These are phyloP conservation scores for Coemansia sp. DNA, from an alignment of 192 early-diverging fungal genomes.

Conservation along the genomic window DNA sequence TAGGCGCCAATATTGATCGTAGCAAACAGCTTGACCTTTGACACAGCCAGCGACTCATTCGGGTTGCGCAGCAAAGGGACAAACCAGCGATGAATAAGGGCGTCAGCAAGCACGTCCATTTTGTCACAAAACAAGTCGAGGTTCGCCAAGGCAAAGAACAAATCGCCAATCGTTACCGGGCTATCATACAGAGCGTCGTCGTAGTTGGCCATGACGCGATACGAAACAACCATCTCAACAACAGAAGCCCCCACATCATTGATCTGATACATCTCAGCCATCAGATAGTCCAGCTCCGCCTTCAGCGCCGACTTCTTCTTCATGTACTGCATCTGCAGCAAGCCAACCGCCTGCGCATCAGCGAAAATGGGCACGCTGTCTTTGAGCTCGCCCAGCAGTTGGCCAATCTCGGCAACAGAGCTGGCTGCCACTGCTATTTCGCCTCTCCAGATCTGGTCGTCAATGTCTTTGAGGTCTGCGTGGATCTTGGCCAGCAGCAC, in stretches of 20 bases:
- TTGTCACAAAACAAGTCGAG: slow-evolving; percentile 31
- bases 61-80: slow-evolving; percentile 35
- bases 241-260: slow-evolving; percentile 9
- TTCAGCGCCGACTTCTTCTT: slow-evolving; percentile 31
- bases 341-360: neutral
- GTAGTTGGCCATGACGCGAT: slow-evolving; percentile 21
- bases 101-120: slow-evolving; percentile 19
- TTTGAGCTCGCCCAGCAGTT: slow-evolving; percentile 29
- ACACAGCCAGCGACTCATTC: slow-evolving; percentile 20
- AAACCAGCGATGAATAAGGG: slow-evolving; percentile 27
- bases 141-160: slow-evolving; percentile 44
- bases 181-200: slow-evolving; percentile 48
- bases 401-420: slow-evolving; percentile 33
- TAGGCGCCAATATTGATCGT: slow-evolving; percentile 42
- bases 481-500: slow-evolving; percentile 42
- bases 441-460: slow-evolving; percentile 43
- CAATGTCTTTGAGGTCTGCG: slow-evolving; percentile 41
- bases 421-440: slow-evolving; percentile 44
- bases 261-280: slow-evolving; percentile 23
- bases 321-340: slow-evolving; percentile 24
- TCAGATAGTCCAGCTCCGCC: slow-evolving; percentile 42
- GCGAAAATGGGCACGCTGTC: slow-evolving; percentile 6
- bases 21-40: slow-evolving; percentile 20
- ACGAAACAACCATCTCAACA: slow-evolving; percentile 26
- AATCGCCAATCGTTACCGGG: slow-evolving; percentile 33